A percentile compares a stretch with the other conserved stretches of the same genome.
Evolutionary conservation across 176 grass and related monocot genomes (phyloP).

Genomic region (Juncus effusus): DNA sequence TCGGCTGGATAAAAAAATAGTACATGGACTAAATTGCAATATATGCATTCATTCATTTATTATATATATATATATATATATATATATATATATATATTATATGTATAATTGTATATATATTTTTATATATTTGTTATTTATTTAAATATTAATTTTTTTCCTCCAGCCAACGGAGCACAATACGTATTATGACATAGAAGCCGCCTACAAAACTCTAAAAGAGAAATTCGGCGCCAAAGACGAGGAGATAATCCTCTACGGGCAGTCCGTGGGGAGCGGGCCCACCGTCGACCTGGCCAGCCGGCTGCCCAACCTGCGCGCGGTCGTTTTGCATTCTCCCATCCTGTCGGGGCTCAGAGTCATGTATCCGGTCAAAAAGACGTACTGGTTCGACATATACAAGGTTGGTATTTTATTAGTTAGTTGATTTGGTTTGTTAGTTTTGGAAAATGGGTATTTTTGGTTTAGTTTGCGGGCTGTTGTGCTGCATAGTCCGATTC

Average conservation of each 20-base stretch:
- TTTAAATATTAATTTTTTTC: slow-evolving; percentile 10
- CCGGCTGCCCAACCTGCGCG: slow-evolving; percentile 50
- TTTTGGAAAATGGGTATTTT: too few relatives aligned
- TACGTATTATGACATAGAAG: slow-evolving; percentile 89
- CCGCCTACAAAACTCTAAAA: slow-evolving; percentile 74
- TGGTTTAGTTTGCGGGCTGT: slow-evolving; percentile 49
- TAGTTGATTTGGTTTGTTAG: neutral
- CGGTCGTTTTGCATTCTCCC: slow-evolving; percentile 83
- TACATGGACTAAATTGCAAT: too few relatives aligned
- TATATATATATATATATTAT: too few relatives aligned
- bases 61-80: neutral
- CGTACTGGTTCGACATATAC: slow-evolving; percentile 98
- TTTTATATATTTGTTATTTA: neutral
- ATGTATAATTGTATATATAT: too few relatives aligned
- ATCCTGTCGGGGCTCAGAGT: slow-evolving; percentile 88
- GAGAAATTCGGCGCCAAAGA: slow-evolving; percentile 77
- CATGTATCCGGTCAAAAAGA: slow-evolving; percentile 90
- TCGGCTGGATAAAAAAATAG: slow-evolving; percentile 48
- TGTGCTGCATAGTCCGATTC: slow-evolving; percentile 82
- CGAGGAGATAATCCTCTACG: slow-evolving; percentile 89
- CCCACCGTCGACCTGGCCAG: slow-evolving; percentile 82
- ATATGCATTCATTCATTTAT: too few relatives aligned
- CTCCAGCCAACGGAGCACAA: slow-evolving; percentile 79
- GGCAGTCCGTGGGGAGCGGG: slow-evolving; percentile 92
- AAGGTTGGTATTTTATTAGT: slow-evolving; percentile 49